Evolutionary conservation across 805 yeast genomes (phyloP).

Genomic region (Metschnikowia similis): DNA sequence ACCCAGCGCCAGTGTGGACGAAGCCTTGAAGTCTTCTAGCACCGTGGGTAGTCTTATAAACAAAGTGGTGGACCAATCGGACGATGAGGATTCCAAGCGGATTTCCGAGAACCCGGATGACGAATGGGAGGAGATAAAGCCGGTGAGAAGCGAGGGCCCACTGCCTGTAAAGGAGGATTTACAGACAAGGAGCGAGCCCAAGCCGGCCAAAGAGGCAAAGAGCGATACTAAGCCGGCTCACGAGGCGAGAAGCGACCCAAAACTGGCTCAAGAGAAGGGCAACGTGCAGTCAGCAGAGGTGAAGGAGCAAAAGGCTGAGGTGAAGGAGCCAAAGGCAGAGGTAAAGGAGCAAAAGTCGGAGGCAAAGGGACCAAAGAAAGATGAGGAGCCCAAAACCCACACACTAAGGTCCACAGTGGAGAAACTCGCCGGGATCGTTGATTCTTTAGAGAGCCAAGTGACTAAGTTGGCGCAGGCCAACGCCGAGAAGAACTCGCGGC

Average conservation of each 20-base stretch:
- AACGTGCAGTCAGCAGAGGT: no score
- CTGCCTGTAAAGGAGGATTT: not conserved
- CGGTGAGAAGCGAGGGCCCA: slow-evolving; percentile 2
- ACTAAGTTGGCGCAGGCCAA: slow-evolving; percentile 48
- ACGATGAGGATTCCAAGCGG: slow-evolving; percentile 30
- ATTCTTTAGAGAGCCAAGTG: slow-evolving; percentile 54
- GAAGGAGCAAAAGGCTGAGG: slow-evolving; percentile 4
- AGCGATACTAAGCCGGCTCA: no score
- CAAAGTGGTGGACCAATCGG: slow-evolving; percentile 38
- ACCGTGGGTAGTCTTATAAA: slow-evolving; percentile 32
- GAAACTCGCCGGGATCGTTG: slow-evolving; percentile 55
- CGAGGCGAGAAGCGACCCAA: no score
- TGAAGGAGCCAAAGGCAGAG: slow-evolving; percentile 3
- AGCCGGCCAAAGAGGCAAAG: no score
- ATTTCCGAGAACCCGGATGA: slow-evolving; percentile 24
- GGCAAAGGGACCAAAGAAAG: slow-evolving; percentile 7
- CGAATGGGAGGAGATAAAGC: slow-evolving; percentile 40
- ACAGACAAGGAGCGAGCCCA: not conserved
- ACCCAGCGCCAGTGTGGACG: slow-evolving; percentile 20
- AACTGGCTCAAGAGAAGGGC: no score
- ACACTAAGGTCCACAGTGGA: slow-evolving; percentile 72
- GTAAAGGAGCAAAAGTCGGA: not conserved
- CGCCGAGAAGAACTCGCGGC: slow-evolving; percentile 60
- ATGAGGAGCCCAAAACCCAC: slow-evolving; percentile 22
- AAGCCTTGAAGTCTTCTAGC: slow-evolving; percentile 32